phyloP scores from a whole-genome alignment of 2,329 filamentous ascomycete genomes.

The Fragosphaeria purpurea region DNA sequence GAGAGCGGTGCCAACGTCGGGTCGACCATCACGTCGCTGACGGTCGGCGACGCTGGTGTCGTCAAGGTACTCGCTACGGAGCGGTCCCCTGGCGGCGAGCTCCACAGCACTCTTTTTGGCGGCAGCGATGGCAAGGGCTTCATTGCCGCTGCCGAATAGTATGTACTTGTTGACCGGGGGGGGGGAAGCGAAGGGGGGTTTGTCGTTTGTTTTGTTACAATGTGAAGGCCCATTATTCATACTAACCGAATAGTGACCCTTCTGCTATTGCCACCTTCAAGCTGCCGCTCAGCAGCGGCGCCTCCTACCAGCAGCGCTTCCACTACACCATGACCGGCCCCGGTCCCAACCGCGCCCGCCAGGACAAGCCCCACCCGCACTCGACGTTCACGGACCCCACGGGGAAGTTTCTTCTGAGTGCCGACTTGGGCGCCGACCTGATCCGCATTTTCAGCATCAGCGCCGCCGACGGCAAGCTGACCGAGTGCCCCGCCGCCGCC shows the following conservation, averaged over 20 bases:
- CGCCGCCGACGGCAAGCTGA: conserved; percentile 31
- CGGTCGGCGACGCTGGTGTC: conserved; percentile 22
- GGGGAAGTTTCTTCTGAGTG: conserved; percentile 36
- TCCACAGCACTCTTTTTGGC: conserved; percentile 32
- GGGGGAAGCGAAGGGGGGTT: too few relatives aligned
- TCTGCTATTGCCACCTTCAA: conserved; percentile 34
- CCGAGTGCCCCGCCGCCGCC: conserved; percentile 31
- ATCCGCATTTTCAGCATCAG: conserved; percentile 44
- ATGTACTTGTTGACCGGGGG: background rate
- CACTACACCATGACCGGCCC: conserved; percentile 31
- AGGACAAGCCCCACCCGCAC: conserved; percentile 47
- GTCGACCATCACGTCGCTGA: conserved; percentile 25
- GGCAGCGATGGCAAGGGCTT: conserved; percentile 27
- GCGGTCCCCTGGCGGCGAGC: conserved; percentile 25
- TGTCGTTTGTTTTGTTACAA: too few relatives aligned
- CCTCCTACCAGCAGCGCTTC: conserved; percentile 24
- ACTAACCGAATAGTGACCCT: conserved; percentile 24
- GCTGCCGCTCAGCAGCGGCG: conserved; percentile 24
- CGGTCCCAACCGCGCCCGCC: conserved; percentile 36
- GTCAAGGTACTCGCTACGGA: conserved; percentile 22
- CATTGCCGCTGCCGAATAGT: conserved; percentile 36
- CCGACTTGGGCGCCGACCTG: conserved; percentile 45
- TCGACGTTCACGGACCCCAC: conserved; percentile 39
- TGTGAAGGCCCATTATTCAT: too few relatives aligned
- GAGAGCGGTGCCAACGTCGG: conserved; percentile 25